Evolutionary conservation across 2,329 filamentous ascomycete genomes (phyloP).

Genomic region (Venturiaceae sp.): DNA sequence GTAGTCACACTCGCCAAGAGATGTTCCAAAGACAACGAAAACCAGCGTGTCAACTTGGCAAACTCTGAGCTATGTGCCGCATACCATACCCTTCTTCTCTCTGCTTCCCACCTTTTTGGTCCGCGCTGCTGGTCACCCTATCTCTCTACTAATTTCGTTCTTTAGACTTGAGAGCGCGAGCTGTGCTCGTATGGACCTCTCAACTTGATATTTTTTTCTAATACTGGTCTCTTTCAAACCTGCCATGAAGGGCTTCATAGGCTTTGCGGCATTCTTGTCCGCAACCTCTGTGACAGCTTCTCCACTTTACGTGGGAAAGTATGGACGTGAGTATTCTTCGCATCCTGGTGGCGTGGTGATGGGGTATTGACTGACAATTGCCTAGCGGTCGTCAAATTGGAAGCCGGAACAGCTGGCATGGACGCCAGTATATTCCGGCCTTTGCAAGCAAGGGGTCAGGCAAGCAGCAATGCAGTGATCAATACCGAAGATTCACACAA

Average conservation of each 20-base stretch:
- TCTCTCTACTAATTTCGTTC: not conserved
- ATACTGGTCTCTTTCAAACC: not conserved
- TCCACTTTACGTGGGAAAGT: not conserved
- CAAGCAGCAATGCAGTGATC: not conserved
- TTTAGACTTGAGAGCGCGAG: not conserved
- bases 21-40: not conserved
- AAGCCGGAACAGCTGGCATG: not conserved
- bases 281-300: not conserved
- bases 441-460: not conserved
- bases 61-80: not conserved
- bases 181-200: not conserved
- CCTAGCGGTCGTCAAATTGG: not conserved
- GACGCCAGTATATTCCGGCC: not conserved
- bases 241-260: not conserved
- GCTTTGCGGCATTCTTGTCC: not conserved
- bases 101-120: not conserved
- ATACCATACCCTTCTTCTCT: not conserved
- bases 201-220: not conserved
- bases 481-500: not conserved
- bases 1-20: not conserved
- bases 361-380: not conserved
- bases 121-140: not conserved
- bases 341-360: not conserved
- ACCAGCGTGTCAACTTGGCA: not conserved
- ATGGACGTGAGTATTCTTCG: not conserved